Conservation (phyloP, 345 rosid genomes). For the Gossypium thurberi region DNA sequence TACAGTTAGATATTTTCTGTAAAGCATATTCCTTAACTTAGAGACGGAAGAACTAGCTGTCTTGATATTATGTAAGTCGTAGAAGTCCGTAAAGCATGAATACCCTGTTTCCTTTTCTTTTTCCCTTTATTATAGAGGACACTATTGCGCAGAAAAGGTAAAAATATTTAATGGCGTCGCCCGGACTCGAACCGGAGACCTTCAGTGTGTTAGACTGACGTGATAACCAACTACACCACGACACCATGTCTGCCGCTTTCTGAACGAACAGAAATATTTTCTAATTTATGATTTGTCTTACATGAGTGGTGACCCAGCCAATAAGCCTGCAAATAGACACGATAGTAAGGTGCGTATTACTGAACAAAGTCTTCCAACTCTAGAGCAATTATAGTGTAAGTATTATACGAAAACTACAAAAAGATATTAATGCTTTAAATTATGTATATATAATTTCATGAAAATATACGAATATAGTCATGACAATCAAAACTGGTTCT, state of each 20-base stretch:
- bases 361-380: neutral
- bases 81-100: too few species aligned
- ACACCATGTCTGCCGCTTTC: conserved; percentile 27
- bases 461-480: too few species aligned
- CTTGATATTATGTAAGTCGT: neutral
- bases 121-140: too few species aligned
- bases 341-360: neutral
- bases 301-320: too few species aligned
- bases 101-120: too few species aligned
- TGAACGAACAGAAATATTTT: accelerated
- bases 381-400: neutral
- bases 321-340: neutral
- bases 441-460: neutral
- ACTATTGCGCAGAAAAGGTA: too few species aligned
- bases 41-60: neutral
- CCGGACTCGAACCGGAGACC: conserved; percentile 96
- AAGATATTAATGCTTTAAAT: neutral
- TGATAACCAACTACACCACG: conserved; percentile 99
- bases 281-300: too few species aligned
- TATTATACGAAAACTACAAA: too few species aligned
- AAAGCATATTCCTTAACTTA: conserved; percentile 10
- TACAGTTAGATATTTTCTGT: conserved; percentile 10
- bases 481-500: neutral
- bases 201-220: conserved; percentile 98
- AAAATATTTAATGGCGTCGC: neutral